Conservation (phyloP, 1,139 yeast species). For the Nakaseomyces nivariensis region DNA sequence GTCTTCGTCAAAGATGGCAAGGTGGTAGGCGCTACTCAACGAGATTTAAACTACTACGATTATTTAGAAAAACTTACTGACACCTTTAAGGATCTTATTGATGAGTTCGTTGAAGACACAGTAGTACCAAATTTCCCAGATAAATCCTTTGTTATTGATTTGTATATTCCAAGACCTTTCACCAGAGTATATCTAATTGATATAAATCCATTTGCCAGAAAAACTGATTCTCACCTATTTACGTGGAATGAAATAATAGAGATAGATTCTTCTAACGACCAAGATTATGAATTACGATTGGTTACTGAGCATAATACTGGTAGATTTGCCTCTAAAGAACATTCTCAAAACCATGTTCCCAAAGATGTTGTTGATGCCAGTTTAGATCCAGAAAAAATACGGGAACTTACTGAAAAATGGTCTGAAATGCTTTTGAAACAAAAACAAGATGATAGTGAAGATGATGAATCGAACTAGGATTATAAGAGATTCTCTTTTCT, state of each 20-base stretch:
- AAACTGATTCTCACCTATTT: constrained; percentile 65
- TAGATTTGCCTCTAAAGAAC: constrained; percentile 69
- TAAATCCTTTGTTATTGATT: constrained; percentile 56
- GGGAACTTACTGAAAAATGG: constrained; percentile 59
- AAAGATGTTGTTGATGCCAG: constrained; percentile 82
- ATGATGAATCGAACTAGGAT: constrained; percentile 5
- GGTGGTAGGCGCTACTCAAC: constrained; percentile 67
- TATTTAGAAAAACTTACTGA: constrained; percentile 45
- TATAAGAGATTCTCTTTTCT: background rate
- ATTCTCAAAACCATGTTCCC: constrained; percentile 87
- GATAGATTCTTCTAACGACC: constrained; percentile 10
- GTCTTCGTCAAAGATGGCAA: constrained; percentile 58
- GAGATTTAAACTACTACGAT: constrained; percentile 76
- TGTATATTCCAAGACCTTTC: constrained; percentile 72
- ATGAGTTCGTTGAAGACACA: constrained; percentile 44
- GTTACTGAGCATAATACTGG: constrained; percentile 60
- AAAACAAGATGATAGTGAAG: constrained; percentile 19
- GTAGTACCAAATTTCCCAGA: constrained; percentile 45
- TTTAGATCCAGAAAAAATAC: constrained; percentile 50
- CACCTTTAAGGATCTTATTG: constrained; percentile 40
- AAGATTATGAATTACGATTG: constrained; percentile 48
- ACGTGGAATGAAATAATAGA: constrained; percentile 69
- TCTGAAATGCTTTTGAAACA: constrained; percentile 30
- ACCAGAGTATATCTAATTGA: constrained; percentile 61
- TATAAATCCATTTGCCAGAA: constrained; percentile 73